Evolutionary conservation across 768 basidiomycete genomes (phyloP).

Genomic region (Amanita thiersii): DNA sequence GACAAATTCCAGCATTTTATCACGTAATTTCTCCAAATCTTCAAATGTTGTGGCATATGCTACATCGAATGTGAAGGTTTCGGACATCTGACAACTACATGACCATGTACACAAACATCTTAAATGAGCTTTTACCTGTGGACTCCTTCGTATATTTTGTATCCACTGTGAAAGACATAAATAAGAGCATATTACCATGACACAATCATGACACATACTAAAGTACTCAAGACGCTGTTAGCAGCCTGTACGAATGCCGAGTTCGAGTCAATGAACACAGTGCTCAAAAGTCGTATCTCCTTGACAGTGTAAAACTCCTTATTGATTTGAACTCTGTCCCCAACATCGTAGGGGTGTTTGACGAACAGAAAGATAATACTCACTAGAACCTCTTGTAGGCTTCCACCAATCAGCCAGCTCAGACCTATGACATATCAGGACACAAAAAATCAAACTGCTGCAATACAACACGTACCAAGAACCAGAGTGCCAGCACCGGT

Average conservation of each 20-base stretch:
- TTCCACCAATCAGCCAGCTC: constrained; percentile 82
- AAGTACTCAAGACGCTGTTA: constrained; percentile 49
- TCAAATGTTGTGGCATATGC: constrained; percentile 72
- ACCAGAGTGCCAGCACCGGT: constrained; percentile 64
- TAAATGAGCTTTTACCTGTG: constrained; percentile 34
- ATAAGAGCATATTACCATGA: neutral
- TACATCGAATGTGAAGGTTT: constrained; percentile 79
- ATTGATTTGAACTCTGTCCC: constrained; percentile 56
- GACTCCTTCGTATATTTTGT: constrained; percentile 64
- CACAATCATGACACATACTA: constrained; percentile 26
- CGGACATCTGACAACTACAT: constrained; percentile 45
- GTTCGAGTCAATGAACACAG: constrained; percentile 56
- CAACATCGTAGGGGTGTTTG: constrained; percentile 80
- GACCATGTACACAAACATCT: neutral
- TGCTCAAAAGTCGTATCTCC: constrained; percentile 80
- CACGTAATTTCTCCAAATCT: constrained; percentile 68
- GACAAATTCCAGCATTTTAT: constrained; percentile 75
- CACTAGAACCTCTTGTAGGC: constrained; percentile 71
- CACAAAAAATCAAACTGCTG: constrained; percentile 5
- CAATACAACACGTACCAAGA: constrained; percentile 27
- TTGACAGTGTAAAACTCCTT: constrained; percentile 67
- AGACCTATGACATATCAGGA: constrained; percentile 35
- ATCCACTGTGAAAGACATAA: constrained; percentile 40
- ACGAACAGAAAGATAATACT: constrained; percentile 90
- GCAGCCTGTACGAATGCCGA: constrained; percentile 65